Percentiles rank a stretch among this genome's conserved stretches.
These are phyloP conservation scores for Trichoderma sp. DNA, from an alignment of 2,329 filamentous ascomycete species.

Conservation along the genomic window DNA sequence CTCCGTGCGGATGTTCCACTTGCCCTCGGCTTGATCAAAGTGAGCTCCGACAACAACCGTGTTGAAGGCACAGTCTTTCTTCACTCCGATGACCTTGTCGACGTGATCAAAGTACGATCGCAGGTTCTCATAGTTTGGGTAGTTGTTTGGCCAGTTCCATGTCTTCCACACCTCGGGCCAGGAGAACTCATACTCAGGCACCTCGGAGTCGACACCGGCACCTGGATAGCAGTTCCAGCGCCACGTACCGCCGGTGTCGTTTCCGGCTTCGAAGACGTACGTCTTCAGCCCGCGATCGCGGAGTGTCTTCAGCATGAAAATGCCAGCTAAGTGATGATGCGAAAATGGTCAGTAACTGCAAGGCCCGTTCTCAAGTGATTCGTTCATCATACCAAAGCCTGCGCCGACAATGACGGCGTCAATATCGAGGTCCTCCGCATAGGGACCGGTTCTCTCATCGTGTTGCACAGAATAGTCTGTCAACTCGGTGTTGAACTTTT, in stretches of 20 bases:
- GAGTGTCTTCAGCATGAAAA: slow-evolving; percentile 56
- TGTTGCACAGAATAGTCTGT: slow-evolving; percentile 43
- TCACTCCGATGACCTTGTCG: slow-evolving; percentile 56
- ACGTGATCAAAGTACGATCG: slow-evolving; percentile 62
- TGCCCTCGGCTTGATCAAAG: slow-evolving; percentile 51
- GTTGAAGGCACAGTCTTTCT: slow-evolving; percentile 60
- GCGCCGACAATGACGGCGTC: slow-evolving; percentile 51
- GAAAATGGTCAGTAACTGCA: not conserved
- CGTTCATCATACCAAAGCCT: slow-evolving; percentile 44
- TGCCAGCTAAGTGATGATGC: slow-evolving; percentile 40
- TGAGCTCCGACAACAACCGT: slow-evolving; percentile 56
- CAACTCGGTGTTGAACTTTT: slow-evolving; percentile 48
- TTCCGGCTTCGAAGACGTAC: slow-evolving; percentile 56
- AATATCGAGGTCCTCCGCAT: slow-evolving; percentile 48
- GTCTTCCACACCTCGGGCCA: slow-evolving; percentile 55
- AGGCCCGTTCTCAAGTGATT: not conserved
- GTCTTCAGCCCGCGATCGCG: slow-evolving; percentile 53
- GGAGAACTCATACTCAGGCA: slow-evolving; percentile 57
- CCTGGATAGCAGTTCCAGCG: slow-evolving; percentile 60
- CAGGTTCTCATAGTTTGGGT: slow-evolving; percentile 55
- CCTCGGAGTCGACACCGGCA: slow-evolving; percentile 55
- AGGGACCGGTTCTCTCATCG: slow-evolving; percentile 42
- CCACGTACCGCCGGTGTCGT: slow-evolving; percentile 57
- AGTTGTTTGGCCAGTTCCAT: slow-evolving; percentile 60
- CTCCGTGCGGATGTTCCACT: slow-evolving; percentile 53